phyloP scores from a whole-genome alignment of 805 yeast species.

The Ogataea chonburiensis region DNA sequence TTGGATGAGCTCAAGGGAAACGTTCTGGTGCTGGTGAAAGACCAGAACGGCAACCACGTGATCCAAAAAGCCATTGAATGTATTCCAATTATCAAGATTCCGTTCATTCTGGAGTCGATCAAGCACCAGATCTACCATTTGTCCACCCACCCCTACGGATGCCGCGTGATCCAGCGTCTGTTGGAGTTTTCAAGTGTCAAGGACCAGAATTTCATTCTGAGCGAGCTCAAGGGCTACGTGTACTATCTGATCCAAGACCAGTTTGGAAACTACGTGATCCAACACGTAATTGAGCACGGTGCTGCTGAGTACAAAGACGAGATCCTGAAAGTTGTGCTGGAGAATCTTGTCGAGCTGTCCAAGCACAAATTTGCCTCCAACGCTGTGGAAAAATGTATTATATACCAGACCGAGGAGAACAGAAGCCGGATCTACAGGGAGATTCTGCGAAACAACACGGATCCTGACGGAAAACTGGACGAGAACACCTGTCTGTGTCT shows the following conservation, averaged over 20 bases:
- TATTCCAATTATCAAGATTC: conserved; percentile 67
- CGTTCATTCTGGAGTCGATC: conserved; percentile 72
- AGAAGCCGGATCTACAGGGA: conserved; percentile 61
- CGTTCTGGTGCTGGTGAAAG: conserved; percentile 73
- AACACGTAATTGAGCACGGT: conserved; percentile 90
- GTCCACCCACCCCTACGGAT: conserved; percentile 95
- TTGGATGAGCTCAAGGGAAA: conserved; percentile 64
- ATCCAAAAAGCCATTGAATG: conserved; percentile 91
- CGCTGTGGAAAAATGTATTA: conserved; percentile 92
- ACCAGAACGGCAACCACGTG: conserved; percentile 97
- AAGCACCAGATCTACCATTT: conserved; percentile 73
- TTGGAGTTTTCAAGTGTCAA: conserved; percentile 70
- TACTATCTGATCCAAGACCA: conserved; percentile 87
- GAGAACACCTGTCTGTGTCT: conserved; percentile 73
- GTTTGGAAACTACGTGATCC: conserved; percentile 97
- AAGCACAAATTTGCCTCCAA: conserved; percentile 97
- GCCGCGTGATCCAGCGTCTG: conserved; percentile 92
- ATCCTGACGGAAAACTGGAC: conserved; percentile 43
- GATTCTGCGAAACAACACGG: conserved; percentile 55
- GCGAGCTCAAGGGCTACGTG: conserved; percentile 69
- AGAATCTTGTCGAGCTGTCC: conserved; percentile 67
- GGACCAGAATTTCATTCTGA: conserved; percentile 66
- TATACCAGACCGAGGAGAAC: conserved; percentile 65
- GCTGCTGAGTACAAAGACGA: conserved; percentile 50
- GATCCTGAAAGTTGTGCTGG: conserved; percentile 67